Percentiles rank a stretch among this genome's conserved stretches.
These are phyloP conservation scores for Buxus sempervirens DNA, from an alignment of 164 flowering plant species.

Conservation along the genomic window DNA sequence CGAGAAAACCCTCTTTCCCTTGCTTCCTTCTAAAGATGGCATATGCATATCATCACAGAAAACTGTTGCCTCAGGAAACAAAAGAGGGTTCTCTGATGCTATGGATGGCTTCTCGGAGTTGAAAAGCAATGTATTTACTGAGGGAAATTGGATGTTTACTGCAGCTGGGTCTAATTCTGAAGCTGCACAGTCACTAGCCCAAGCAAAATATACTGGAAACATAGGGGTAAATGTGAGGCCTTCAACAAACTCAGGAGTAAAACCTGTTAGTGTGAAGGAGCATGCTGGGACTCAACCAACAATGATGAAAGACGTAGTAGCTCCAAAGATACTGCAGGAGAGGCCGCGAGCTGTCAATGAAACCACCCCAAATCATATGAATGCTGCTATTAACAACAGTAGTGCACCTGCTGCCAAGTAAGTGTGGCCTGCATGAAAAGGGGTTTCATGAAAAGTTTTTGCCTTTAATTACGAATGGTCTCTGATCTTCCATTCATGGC, in stretches of 20 bases:
- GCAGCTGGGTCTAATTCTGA: conserved; percentile 33
- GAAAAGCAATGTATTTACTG: conserved; percentile 32
- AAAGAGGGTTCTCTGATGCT: conserved; percentile 86
- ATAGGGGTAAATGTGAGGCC: conserved; percentile 23
- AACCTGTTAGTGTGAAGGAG: conserved; percentile 33
- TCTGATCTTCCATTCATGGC: conserved; percentile 21
- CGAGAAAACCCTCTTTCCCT: conserved; percentile 80
- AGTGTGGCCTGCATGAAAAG: conserved; percentile 19
- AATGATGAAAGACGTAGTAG: conserved; percentile 37
- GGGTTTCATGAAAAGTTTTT: neutral
- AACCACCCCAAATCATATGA: conserved; percentile 26
- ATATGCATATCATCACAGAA: conserved; percentile 41
- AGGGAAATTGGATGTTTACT: conserved; percentile 64
- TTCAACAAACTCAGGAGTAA: conserved; percentile 26
- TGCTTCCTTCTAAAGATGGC: conserved; percentile 62
- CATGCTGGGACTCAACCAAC: conserved; percentile 39
- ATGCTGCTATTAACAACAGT: conserved; percentile 34
- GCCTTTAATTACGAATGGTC: conserved; percentile 9
- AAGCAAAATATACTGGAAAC: conserved; percentile 39
- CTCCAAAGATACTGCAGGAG: conserved; percentile 43
- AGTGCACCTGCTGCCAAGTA: conserved; percentile 86
- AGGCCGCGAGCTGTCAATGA: conserved; percentile 32
- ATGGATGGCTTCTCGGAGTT: conserved; percentile 58
- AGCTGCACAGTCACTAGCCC: conserved; percentile 34
- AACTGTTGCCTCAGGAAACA: conserved; percentile 62